phyloP scores from a whole-genome alignment of 1,284 basidiomycete genomes.

The Fomes fomentarius region DNA sequence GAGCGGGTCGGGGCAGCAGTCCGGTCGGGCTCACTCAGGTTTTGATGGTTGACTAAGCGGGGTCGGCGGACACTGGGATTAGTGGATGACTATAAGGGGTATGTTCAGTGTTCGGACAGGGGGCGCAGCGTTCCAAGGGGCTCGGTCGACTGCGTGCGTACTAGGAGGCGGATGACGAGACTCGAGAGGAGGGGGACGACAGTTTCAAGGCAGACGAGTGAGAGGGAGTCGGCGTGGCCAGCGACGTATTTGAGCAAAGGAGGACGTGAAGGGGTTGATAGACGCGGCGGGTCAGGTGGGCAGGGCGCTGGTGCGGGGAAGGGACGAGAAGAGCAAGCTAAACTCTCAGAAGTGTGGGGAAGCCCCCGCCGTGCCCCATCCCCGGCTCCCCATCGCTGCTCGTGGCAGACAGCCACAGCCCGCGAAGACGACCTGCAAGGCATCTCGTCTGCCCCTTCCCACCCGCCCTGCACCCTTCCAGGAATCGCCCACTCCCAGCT shows the following conservation, averaged over 20 bases:
- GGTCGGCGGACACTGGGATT: background rate
- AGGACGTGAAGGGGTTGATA: constrained; percentile 8
- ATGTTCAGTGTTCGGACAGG: background rate
- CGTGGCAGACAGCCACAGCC: constrained; percentile 3
- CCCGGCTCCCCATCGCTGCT: constrained; percentile 1
- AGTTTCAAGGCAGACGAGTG: background rate
- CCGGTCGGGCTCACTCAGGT: background rate
- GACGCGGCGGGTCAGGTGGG: constrained; percentile 21
- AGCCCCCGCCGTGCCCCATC: background rate
- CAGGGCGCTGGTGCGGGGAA: background rate
- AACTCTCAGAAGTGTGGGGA: constrained; percentile 9
- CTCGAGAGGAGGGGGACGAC: background rate
- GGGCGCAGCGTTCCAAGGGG: background rate
- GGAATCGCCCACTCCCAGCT: background rate
- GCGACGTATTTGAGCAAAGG: constrained; percentile 14
- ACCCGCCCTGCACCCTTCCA: background rate
- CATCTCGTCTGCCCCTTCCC: constrained; percentile 8
- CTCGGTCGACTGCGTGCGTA: background rate
- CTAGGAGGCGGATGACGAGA: background rate
- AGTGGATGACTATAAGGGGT: background rate
- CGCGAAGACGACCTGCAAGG: background rate
- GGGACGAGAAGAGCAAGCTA: constrained; percentile 3
- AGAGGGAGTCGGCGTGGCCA: background rate
- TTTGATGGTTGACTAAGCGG: background rate
- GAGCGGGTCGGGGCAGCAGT: background rate